A percentile compares a stretch with the other conserved stretches of the same genome.
Evolutionary conservation across 768 basidiomycete species (phyloP).

Genomic region (Lyophyllum semitale): DNA sequence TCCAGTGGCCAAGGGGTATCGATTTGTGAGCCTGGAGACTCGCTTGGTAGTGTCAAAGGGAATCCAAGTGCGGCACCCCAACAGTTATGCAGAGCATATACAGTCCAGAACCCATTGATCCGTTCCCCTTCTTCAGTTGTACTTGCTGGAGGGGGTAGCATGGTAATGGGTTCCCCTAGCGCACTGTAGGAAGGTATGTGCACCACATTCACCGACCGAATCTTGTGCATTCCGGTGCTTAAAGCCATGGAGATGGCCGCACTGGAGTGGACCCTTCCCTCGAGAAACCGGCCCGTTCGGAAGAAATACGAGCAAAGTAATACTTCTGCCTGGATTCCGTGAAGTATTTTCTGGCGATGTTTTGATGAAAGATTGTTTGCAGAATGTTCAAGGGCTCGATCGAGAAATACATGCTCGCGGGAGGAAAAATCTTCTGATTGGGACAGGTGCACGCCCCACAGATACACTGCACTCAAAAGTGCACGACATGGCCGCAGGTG

Average conservation of each 20-base stretch:
- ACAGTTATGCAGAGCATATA: slow-evolving; percentile 55
- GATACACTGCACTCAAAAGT: slow-evolving; percentile 45
- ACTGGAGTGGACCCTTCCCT: slow-evolving; percentile 56
- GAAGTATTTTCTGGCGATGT: slow-evolving; percentile 48
- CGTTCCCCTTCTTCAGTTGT: slow-evolving; percentile 61
- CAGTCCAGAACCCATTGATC: slow-evolving; percentile 66
- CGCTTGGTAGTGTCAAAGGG: slow-evolving; percentile 49
- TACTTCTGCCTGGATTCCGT: slow-evolving; percentile 59
- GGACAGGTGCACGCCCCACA: slow-evolving; percentile 52
- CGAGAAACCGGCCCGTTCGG: slow-evolving; percentile 53
- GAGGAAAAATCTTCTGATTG: slow-evolving; percentile 32
- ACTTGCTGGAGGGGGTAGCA: slow-evolving; percentile 38
- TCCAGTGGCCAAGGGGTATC: slow-evolving; percentile 54
- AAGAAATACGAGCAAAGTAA: slow-evolving; percentile 65
- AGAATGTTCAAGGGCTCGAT: slow-evolving; percentile 45
- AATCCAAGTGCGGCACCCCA: slow-evolving; percentile 53
- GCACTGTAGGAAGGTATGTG: neutral
- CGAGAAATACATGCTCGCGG: slow-evolving; percentile 47
- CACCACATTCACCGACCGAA: slow-evolving; percentile 26
- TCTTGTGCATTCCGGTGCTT: slow-evolving; percentile 45
- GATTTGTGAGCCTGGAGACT: slow-evolving; percentile 45
- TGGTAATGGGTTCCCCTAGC: slow-evolving; percentile 40
- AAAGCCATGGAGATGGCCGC: slow-evolving; percentile 51
- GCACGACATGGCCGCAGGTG: slow-evolving; percentile 46
- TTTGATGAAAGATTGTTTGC: slow-evolving; percentile 44